These are phyloP conservation scores for Trichoderma asperellum DNA, from an alignment of 2,329 filamentous ascomycete species.

Conservation along the genomic window DNA sequence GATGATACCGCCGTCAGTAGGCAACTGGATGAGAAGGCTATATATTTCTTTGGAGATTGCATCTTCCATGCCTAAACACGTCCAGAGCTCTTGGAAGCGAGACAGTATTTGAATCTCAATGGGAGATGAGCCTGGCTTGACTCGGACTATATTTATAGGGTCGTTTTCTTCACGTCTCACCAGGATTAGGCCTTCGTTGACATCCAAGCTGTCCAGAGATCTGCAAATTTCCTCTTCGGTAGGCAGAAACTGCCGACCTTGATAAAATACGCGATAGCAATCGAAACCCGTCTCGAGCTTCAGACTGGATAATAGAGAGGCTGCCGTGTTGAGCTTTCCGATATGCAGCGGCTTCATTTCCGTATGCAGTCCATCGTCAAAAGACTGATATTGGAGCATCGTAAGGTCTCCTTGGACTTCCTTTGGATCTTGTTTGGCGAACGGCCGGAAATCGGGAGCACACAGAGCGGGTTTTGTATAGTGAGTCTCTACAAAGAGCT, in stretches of 20 bases:
- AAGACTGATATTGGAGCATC: slow-evolving; percentile 74
- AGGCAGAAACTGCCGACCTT: slow-evolving; percentile 67
- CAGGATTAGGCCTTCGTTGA: slow-evolving; percentile 67
- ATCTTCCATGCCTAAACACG: slow-evolving; percentile 75
- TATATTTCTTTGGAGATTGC: slow-evolving; percentile 72
- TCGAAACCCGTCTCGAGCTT: slow-evolving; percentile 73
- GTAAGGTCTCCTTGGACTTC: slow-evolving; percentile 65
- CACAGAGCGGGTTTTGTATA: slow-evolving; percentile 64
- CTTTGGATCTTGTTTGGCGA: slow-evolving; percentile 56
- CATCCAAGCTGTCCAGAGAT: slow-evolving; percentile 69
- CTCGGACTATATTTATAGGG: slow-evolving; percentile 47
- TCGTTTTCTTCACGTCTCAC: slow-evolving; percentile 62
- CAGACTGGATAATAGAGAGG: slow-evolving; percentile 69
- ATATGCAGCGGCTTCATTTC: slow-evolving; percentile 66
- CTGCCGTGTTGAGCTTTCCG: slow-evolving; percentile 70
- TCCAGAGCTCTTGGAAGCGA: slow-evolving; percentile 84
- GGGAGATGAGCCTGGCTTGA: slow-evolving; percentile 57
- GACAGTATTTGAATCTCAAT: slow-evolving; percentile 80
- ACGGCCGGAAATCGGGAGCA: slow-evolving; percentile 58
- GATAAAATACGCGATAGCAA: slow-evolving; percentile 73
- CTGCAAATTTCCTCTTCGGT: slow-evolving; percentile 61
- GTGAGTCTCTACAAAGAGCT: slow-evolving; percentile 67
- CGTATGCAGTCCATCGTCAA: slow-evolving; percentile 63
- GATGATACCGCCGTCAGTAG: slow-evolving; percentile 66
- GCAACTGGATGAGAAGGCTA: slow-evolving; percentile 70